Evolutionary conservation across 352 stramenopile species (phyloP), one percentile per base, ranked within the genome.

Genomic region (Phytophthora europaea): DNA sequence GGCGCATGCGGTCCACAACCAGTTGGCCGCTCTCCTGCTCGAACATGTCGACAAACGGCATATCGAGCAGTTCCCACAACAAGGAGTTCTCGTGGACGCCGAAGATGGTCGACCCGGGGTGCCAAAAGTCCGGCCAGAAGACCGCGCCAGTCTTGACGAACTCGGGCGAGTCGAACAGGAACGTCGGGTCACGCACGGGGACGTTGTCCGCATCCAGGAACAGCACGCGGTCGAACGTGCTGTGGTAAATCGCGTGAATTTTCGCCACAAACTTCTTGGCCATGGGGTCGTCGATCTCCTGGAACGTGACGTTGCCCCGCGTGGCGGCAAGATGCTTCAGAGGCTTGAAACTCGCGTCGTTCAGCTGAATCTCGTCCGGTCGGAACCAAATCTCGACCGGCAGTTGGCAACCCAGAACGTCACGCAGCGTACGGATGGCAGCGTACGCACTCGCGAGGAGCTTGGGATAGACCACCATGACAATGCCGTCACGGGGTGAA

Each of bases 101-200:
- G 56, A 90, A 90, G 15, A 88, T 84, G 16, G 81, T 83, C 31
- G 73, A 73, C 47, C 40, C 68, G 12, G 81, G 79, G 36, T 83
- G 65, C 83, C 83, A 91, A 60, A 89, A 91, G 54, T 91, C 83
- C 0, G 83, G 83, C 83, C 83, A 91, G 55, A 91, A 91, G 22
- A 91, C 56, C 4, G 83, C 78, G 6, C 81, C 83, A 6, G 63
- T 80, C 20, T 67, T 58, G 6, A 64, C 58, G 33, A 85, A 90
- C 53, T 85, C 79, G 0, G 47, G 48, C 22, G 66, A 75, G 16
- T 75, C 50, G 45, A 78, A 78, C 18, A 78, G 47, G n/a, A 72
- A 72, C 1, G 2, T 87, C 40, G 83, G 81, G 28, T 90, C 79
- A 10, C 67, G 74, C n/a, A 82, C 80, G 0, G 82, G 80, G 16